A percentile compares a stretch with the other conserved stretches of the same genome.
phyloP scores from a whole-genome alignment of 345 rosid species.

The Eucalyptus victrix region DNA sequence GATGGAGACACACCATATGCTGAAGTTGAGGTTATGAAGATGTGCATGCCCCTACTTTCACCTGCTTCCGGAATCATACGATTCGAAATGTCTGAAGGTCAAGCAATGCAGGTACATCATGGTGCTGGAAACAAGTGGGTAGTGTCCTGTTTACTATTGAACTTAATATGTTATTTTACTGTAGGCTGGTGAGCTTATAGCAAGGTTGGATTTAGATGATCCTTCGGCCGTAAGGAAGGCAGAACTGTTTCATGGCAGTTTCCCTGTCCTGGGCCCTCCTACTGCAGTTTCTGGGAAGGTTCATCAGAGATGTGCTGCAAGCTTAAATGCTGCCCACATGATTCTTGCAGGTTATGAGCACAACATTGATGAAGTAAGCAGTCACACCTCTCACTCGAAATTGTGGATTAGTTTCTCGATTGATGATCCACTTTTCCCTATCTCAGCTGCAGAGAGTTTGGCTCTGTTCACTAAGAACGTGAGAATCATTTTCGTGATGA shows the following conservation, averaged over 20 bases:
- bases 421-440: background rate
- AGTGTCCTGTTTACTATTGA: background rate
- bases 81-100: constrained; percentile 94
- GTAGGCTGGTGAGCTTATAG: constrained; percentile 99
- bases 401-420: background rate
- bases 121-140: background rate
- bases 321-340: constrained; percentile 89
- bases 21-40: constrained; percentile 99
- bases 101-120: constrained; percentile 88
- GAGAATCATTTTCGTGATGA: background rate
- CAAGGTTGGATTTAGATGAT: constrained; percentile 90
- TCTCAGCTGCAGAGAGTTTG: background rate
- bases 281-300: constrained; percentile 94
- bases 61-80: constrained; percentile 90
- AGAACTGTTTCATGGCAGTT: constrained; percentile 88
- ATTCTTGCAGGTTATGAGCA: constrained; percentile 98
- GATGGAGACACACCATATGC: constrained; percentile 95
- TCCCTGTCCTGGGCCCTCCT: constrained; percentile 83
- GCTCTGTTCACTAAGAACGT: background rate
- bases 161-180: constrained; percentile 1
- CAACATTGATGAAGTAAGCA: constrained; percentile 72
- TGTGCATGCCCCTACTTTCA: constrained; percentile 99
- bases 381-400: background rate
- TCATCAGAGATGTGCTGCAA: constrained; percentile 98
- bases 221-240: constrained; percentile 99